Conservation (phyloP, 345 rosid species). For the Cardiospermum halicacabum region DNA sequence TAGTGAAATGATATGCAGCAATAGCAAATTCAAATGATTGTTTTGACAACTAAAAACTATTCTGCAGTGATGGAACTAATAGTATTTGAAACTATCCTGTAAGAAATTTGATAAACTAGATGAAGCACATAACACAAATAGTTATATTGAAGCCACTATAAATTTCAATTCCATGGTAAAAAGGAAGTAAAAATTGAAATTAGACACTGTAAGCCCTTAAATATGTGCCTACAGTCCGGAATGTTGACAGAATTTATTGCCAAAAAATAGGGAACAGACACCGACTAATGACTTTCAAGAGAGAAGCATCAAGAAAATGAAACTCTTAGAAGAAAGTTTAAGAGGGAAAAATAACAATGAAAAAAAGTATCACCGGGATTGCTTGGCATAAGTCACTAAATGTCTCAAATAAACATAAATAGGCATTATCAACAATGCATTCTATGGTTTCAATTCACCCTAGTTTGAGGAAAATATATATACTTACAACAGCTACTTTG, state of each 20-base stretch:
- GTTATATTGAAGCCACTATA: not conserved
- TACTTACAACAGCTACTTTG: conserved; percentile 75
- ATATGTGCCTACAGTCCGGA: not conserved
- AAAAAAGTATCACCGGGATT: not conserved
- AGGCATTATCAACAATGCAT: not conserved
- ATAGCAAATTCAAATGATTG: not conserved
- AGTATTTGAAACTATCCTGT: not conserved
- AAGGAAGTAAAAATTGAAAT: not conserved
- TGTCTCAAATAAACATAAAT: not conserved
- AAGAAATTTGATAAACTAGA: not conserved
- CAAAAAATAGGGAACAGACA: not conserved
- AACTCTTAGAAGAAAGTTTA: not conserved
- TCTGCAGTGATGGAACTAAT: not conserved
- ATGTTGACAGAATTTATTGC: not conserved
- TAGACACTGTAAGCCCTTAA: not conserved
- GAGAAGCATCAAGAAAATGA: not conserved
- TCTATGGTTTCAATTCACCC: not conserved
- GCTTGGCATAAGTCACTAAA: not conserved
- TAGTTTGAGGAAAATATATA: not conserved
- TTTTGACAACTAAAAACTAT: not conserved
- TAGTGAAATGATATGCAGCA: not conserved
- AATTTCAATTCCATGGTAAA: not conserved
- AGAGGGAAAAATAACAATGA: too few species aligned
- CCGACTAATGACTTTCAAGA: not conserved
- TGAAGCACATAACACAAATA: not conserved